phyloP scores from a whole-genome alignment of 2,329 filamentous ascomycete genomes.

The Trichoderma lentiforme region DNA sequence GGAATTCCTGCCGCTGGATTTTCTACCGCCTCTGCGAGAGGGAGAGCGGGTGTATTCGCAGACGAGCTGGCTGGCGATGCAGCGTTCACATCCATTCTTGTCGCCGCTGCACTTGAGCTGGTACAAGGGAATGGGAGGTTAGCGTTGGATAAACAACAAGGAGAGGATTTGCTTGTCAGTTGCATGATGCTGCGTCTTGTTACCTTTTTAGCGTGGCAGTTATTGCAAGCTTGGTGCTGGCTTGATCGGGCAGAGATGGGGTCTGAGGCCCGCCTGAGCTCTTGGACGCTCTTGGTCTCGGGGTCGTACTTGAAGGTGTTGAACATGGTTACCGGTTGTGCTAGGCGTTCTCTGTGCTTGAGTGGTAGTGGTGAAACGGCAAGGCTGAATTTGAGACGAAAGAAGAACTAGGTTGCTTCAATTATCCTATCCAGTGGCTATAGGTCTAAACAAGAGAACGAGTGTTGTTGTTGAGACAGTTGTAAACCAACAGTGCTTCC shows the following conservation, averaged over 20 bases:
- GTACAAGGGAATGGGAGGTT: background rate
- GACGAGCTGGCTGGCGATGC: slow-evolving; percentile 28
- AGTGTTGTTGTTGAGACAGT: background rate
- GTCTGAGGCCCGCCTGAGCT: slow-evolving; percentile 35
- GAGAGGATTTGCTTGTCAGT: background rate
- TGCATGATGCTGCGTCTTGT: background rate
- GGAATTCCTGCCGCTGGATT: slow-evolving; percentile 24
- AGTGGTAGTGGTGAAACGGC: background rate
- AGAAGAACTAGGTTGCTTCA: background rate
- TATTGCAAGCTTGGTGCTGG: slow-evolving; percentile 38
- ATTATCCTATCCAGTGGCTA: background rate
- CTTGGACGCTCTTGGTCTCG: slow-evolving; percentile 37
- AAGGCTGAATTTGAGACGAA: background rate
- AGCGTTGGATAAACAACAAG: background rate
- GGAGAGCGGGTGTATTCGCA: slow-evolving; percentile 38
- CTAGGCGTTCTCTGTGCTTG: background rate
- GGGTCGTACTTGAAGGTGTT: slow-evolving; percentile 39
- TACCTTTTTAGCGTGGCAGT: slow-evolving; percentile 41
- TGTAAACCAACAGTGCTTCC: background rate
- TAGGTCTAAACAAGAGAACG: background rate
- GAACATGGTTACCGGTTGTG: slow-evolving; percentile 29
- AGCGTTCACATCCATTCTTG: slow-evolving; percentile 37
- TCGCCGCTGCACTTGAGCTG: slow-evolving; percentile 39
- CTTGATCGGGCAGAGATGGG: slow-evolving; percentile 38
- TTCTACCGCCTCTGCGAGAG: slow-evolving; percentile 31